Percentiles rank a stretch among this genome's conserved stretches.
Evolutionary conservation across 1,284 basidiomycete species (phyloP).

Genomic region (Agaricales sp.): DNA sequence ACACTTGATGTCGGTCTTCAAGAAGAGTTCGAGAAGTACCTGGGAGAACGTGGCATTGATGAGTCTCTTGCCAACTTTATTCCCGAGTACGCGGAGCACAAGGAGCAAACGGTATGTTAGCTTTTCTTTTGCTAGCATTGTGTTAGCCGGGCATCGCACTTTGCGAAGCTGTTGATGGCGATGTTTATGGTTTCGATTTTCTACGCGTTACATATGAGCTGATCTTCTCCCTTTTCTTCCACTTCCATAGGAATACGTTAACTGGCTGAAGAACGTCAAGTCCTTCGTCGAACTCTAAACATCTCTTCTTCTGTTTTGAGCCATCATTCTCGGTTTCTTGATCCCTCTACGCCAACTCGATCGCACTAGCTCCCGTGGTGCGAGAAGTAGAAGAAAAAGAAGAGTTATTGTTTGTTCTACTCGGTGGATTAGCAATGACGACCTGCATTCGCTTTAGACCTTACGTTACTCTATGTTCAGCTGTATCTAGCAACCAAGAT

Average conservation of each 20-base stretch:
- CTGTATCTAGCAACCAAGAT: too few species aligned
- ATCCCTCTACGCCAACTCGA: too few species aligned
- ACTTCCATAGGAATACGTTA: slow-evolving; percentile 72
- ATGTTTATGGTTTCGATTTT: slow-evolving; percentile 1
- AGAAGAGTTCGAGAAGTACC: slow-evolving; percentile 75
- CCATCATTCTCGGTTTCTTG: too few species aligned
- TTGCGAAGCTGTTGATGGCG: not conserved
- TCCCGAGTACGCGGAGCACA: slow-evolving; percentile 76
- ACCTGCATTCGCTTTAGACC: too few species aligned
- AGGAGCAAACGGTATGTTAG: slow-evolving; percentile 74
- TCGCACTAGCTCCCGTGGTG: too few species aligned
- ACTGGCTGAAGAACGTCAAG: slow-evolving; percentile 77
- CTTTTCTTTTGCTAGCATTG: not conserved
- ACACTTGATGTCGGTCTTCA: slow-evolving; percentile 84
- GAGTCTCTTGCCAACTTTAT: slow-evolving; percentile 75
- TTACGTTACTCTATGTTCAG: too few species aligned
- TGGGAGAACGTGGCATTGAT: slow-evolving; percentile 83
- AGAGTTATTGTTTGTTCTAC: too few species aligned
- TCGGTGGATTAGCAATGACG: too few species aligned
- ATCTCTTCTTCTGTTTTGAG: not conserved
- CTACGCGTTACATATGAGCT: too few species aligned
- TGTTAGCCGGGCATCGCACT: not conserved
- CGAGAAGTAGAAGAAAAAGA: too few species aligned
- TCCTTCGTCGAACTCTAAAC: not conserved
- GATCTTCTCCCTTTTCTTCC: slow-evolving; percentile 7